Evolutionary conservation across 805 yeast genomes (phyloP).

Genomic region (Kurtzmaniella cleridarum): DNA sequence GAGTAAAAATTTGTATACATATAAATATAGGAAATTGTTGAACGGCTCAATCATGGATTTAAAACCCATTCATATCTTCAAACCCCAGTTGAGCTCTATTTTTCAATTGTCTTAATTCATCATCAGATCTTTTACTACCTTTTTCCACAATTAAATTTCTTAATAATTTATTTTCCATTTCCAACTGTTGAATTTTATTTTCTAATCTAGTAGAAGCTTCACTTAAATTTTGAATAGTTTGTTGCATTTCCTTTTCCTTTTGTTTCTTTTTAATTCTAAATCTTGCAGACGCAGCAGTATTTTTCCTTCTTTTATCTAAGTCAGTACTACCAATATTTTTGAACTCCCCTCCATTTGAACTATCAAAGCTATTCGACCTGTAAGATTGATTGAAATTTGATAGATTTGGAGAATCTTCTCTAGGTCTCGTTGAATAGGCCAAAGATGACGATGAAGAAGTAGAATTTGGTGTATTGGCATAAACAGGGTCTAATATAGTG

Average conservation of each 20-base stretch:
- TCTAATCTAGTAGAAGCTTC: slow-evolving; percentile 43
- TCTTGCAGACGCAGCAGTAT: slow-evolving; percentile 62
- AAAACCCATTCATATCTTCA: background rate
- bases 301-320: slow-evolving; percentile 49
- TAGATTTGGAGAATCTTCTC: slow-evolving; percentile 1
- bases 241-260: slow-evolving; percentile 56
- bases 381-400: slow-evolving; percentile 1
- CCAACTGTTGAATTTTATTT: slow-evolving; percentile 44
- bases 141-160: slow-evolving; percentile 50
- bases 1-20: background rate
- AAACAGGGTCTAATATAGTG: slow-evolving; percentile 1
- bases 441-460: slow-evolving; percentile 4
- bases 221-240: slow-evolving; percentile 35
- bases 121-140: slow-evolving; percentile 37
- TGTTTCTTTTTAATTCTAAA: slow-evolving; percentile 58
- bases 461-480: slow-evolving; percentile 2
- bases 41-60: background rate
- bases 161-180: slow-evolving; percentile 57
- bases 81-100: slow-evolving; percentile 22
- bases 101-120: slow-evolving; percentile 30
- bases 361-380: background rate
- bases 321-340: slow-evolving; percentile 10
- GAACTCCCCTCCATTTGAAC: slow-evolving; percentile 2
- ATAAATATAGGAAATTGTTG: background rate
- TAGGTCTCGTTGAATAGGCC: slow-evolving; percentile 5